Conservation (phyloP, 768 basidiomycete species). For the Flagelloscypha sp. region DNA sequence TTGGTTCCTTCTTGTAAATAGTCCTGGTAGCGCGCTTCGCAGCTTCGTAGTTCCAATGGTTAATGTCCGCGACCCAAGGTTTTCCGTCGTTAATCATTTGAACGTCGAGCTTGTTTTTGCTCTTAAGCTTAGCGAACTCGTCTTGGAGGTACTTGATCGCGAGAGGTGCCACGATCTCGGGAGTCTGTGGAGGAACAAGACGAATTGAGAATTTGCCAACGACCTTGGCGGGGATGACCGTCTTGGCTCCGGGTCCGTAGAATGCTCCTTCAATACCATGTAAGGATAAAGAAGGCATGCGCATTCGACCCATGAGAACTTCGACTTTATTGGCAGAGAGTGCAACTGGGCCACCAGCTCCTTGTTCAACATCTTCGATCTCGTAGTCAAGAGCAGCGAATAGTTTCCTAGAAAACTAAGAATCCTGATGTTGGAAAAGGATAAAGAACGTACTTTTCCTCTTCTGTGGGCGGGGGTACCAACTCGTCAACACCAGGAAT, state of each 20-base stretch:
- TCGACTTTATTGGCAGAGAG: constrained; percentile 68
- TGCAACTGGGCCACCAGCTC: constrained; percentile 69
- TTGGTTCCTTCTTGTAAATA: constrained; percentile 68
- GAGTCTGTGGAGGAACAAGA: constrained; percentile 82
- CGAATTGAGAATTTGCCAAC: constrained; percentile 93
- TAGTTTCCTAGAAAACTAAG: constrained; percentile 36
- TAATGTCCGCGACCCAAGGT: constrained; percentile 80
- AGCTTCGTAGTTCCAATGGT: constrained; percentile 92
- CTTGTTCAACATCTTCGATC: constrained; percentile 61
- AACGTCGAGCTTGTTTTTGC: constrained; percentile 72
- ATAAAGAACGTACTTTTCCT: constrained; percentile 48
- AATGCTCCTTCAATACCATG: constrained; percentile 97
- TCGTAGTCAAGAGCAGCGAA: constrained; percentile 72
- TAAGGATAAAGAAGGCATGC: constrained; percentile 77
- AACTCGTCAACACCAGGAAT: constrained; percentile 85
- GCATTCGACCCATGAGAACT: constrained; percentile 91
- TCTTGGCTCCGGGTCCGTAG: constrained; percentile 74
- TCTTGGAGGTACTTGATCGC: constrained; percentile 61
- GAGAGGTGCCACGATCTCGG: constrained; percentile 61
- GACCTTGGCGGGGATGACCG: constrained; percentile 89
- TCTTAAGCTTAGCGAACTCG: constrained; percentile 80
- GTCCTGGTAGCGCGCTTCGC: constrained; percentile 67
- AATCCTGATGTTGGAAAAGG: constrained; percentile 1
- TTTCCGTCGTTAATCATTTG: constrained; percentile 76
- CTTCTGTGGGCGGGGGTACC: constrained; percentile 62